Percentiles rank a stretch among this genome's conserved stretches.
phyloP scores from a whole-genome alignment of 2,329 filamentous ascomycete genomes.

The Metarhizium sp. region DNA sequence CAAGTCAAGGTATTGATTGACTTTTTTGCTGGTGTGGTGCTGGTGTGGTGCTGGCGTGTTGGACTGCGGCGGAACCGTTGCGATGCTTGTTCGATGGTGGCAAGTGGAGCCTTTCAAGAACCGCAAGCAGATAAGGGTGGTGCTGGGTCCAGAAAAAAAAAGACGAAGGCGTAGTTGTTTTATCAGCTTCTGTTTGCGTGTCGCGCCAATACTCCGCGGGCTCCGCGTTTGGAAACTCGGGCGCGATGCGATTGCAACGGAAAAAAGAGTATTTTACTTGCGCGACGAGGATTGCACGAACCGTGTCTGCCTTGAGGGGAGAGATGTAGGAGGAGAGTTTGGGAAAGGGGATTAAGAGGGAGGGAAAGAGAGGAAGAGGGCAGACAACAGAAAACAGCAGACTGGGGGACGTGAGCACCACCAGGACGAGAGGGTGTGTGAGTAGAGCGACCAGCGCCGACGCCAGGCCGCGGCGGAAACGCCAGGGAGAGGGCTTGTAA shows the following conservation, averaged over 20 bases:
- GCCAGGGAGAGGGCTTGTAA: constrained; percentile 5
- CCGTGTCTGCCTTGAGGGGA: constrained; percentile 1
- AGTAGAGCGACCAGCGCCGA: constrained; percentile 10
- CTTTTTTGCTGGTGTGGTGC: constrained; percentile 5
- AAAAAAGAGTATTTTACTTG: constrained; percentile 1
- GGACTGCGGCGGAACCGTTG: constrained; percentile 13
- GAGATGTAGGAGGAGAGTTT: constrained; percentile 12
- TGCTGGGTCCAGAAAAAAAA: constrained; percentile 13
- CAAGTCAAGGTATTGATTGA: constrained; percentile 4
- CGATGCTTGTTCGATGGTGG: constrained; percentile 13
- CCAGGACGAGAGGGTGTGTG: constrained; percentile 9
- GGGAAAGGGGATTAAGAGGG: constrained; percentile 14
- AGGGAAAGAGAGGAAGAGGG: constrained; percentile 11
- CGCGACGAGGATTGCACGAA: constrained; percentile 3
- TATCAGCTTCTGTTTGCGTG: constrained; percentile 9
- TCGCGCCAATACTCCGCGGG: constrained; percentile 6
- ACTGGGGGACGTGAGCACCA: constrained; percentile 8
- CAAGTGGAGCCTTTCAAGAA: constrained; percentile 15
- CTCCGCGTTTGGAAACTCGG: constrained; percentile 4
- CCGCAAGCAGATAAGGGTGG: constrained; percentile 16
- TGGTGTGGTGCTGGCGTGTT: constrained; percentile 2
- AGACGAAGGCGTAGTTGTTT: constrained; percentile 10
- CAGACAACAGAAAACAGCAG: constrained; percentile 1
- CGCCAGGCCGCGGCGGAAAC: constrained; percentile 5
- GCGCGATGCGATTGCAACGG: constrained; percentile 11